Base-by-base conservation (phyloP, 2,329 filamentous ascomycete genomes). In the Ophiostoma sp. region DNA sequence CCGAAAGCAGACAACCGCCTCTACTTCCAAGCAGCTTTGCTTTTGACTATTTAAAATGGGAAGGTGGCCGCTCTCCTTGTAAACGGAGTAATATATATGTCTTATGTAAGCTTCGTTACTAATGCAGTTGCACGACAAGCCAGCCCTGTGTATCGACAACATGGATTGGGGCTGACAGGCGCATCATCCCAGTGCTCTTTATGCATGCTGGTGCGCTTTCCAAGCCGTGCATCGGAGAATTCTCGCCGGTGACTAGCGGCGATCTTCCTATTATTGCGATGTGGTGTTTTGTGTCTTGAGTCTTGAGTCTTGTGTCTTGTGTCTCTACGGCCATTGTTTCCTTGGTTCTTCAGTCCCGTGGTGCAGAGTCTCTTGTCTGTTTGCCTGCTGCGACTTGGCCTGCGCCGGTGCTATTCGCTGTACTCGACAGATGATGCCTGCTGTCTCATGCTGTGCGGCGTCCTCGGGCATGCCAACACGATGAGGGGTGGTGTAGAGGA, bases 201-300 rank as follows among this genome's bases (percentile, higher is more conserved):
- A 17, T 57, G 52, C n/a, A 57, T 48, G 20, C 52, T 27, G 27
- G 6, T 33, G 27, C 57, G 13, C 15, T 54, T 10, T 23, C 23
- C 57, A 17, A 31, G 57, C 57, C 27, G 57, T 33, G 57, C 57
- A 62, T 62, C 57, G 57, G 57, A 62, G 57, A 62, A 35, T 62
- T 33, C 27, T 62, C 57, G 27, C 27, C 57, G 57, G 15, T 27
- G 52, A 57, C 23, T 8, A 57, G 52, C 52, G 4, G 23, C 15
- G 20, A 57, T 27, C 23, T 27, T n/a, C 52, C n/a, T 17, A n/a
- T 57, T 17, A 8, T 27, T 27, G 52, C 27, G 52, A 3, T 48
- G 41, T 48, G 17, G 7, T 20, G 44, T 48, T 7, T 3, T 48
- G 5, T 48, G 10, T 41, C 13, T 3, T 15, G 39, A 13, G 39